These are phyloP conservation scores for Botrytis byssoidea DNA, from an alignment of 2,329 filamentous ascomycete species.

Conservation along the genomic window DNA sequence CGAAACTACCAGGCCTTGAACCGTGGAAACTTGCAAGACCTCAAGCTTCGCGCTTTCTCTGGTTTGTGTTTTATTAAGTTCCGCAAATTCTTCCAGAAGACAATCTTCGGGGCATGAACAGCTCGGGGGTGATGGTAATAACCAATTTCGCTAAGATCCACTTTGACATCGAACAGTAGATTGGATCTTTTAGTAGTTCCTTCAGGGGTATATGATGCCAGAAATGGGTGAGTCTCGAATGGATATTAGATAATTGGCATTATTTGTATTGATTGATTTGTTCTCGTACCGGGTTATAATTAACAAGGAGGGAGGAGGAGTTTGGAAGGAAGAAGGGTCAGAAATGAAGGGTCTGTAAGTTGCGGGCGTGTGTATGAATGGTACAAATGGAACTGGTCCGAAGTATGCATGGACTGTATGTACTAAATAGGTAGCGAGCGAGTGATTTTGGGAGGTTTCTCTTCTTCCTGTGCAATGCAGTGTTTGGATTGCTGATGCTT, in stretches of 20 bases:
- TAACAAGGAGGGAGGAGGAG: neutral
- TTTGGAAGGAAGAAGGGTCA: neutral
- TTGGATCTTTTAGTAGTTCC: conserved; percentile 20
- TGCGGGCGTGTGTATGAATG: neutral
- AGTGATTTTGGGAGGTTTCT: neutral
- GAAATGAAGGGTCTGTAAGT: conserved; percentile 1
- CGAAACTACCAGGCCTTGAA: conserved; percentile 19
- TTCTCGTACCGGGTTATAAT: neutral
- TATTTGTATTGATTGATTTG: neutral
- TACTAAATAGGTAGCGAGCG: neutral
- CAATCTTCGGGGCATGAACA: conserved; percentile 29
- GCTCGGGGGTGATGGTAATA: conserved; percentile 27
- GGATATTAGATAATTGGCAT: conserved; percentile 15
- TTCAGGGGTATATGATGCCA: conserved; percentile 10
- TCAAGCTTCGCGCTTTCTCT: conserved; percentile 13
- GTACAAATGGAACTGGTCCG: neutral
- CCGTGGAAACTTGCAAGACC: conserved; percentile 12
- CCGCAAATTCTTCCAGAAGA: conserved; percentile 24
- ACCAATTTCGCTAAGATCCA: conserved; percentile 31
- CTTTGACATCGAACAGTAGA: conserved; percentile 22
- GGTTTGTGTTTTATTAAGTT: conserved; percentile 22
- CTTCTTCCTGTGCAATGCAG: conserved; percentile 5
- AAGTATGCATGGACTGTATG: neutral
- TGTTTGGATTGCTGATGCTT: neutral
- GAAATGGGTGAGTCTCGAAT: conserved; percentile 16